A percentile compares a stretch with the other conserved stretches of the same genome.
Evolutionary conservation across 805 yeast species (phyloP).

Genomic region (Spathaspora passalidarum): DNA sequence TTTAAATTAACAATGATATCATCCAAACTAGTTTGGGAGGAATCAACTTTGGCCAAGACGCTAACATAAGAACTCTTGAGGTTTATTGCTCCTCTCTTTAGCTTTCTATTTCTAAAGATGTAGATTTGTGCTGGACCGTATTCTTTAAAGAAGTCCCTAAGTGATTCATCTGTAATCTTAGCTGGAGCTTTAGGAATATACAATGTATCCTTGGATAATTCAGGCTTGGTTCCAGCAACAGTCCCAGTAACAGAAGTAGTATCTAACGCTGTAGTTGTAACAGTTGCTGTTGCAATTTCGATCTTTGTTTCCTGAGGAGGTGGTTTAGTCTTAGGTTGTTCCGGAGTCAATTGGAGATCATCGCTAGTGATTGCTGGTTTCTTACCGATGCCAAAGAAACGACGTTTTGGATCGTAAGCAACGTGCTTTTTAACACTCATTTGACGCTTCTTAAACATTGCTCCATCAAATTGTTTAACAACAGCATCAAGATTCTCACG

Average conservation of each 20-base stretch:
- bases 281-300: not conserved
- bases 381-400: not conserved
- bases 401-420: conserved; percentile 34
- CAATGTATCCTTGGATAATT: conserved; percentile 42
- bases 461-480: conserved; percentile 23
- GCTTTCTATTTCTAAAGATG: conserved; percentile 39
- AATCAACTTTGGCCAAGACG: conserved; percentile 50
- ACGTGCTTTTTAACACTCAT: conserved; percentile 40
- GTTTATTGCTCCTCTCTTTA: conserved; percentile 23
- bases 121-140: conserved; percentile 47
- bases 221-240: not conserved
- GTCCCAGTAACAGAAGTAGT: not conserved
- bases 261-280: not conserved
- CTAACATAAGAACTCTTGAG: conserved; percentile 34
- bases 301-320: not conserved
- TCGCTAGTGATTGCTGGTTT: not conserved
- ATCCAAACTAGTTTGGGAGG: conserved; percentile 34
- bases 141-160: conserved; percentile 43
- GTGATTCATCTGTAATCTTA: conserved; percentile 40
- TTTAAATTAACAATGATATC: conserved; percentile 42
- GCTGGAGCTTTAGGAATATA: conserved; percentile 41
- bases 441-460: conserved; percentile 32
- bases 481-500: conserved; percentile 27
- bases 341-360: not conserved
- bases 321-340: not conserved